These are phyloP conservation scores for Cordyceps fumosorosea DNA, from an alignment of 2,329 filamentous ascomycete species.

Conservation along the genomic window DNA sequence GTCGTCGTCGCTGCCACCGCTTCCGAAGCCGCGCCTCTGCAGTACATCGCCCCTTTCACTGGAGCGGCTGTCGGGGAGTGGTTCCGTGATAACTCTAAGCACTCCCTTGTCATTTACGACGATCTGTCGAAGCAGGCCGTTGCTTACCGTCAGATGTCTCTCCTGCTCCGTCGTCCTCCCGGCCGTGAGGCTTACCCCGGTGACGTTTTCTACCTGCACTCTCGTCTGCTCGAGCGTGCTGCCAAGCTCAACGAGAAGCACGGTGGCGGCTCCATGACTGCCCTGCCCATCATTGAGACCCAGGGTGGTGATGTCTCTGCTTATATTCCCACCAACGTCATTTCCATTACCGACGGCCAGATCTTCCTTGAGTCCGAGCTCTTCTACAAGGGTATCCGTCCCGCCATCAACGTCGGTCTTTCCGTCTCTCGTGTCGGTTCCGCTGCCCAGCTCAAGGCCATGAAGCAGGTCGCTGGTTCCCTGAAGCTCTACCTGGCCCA, in stretches of 20 bases:
- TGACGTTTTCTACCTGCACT: slow-evolving; percentile 99
- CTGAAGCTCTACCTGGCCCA: slow-evolving; percentile 99
- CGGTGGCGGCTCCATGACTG: slow-evolving; percentile 93
- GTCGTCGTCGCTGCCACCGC: slow-evolving; percentile 92
- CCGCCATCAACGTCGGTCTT: slow-evolving; percentile 99
- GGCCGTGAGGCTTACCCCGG: slow-evolving; percentile 99
- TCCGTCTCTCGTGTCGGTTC: slow-evolving; percentile 99
- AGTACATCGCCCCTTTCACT: slow-evolving; percentile 92
- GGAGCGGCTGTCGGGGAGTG: slow-evolving; percentile 56
- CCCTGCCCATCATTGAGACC: slow-evolving; percentile 96
- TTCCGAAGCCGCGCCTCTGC: slow-evolving; percentile 90
- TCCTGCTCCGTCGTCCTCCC: slow-evolving; percentile 92
- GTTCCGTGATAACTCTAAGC: slow-evolving; percentile 80
- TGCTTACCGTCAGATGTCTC: slow-evolving; percentile 97
- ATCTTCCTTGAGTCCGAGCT: slow-evolving; percentile 99
- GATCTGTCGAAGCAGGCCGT: slow-evolving; percentile 98
- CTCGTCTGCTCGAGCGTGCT: slow-evolving; percentile 96
- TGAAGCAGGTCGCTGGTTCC: slow-evolving; percentile 99
- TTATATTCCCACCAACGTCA: slow-evolving; percentile 99
- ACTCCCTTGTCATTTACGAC: slow-evolving; percentile 86
- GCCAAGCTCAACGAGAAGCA: slow-evolving; percentile 98
- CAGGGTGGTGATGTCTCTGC: slow-evolving; percentile 99
- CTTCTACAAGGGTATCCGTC: slow-evolving; percentile 99
- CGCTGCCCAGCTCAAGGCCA: slow-evolving; percentile 98
- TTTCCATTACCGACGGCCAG: slow-evolving; percentile 99